Base-by-base conservation (phyloP, 2,329 filamentous ascomycete species). In the Cladosporium sp. region DNA sequence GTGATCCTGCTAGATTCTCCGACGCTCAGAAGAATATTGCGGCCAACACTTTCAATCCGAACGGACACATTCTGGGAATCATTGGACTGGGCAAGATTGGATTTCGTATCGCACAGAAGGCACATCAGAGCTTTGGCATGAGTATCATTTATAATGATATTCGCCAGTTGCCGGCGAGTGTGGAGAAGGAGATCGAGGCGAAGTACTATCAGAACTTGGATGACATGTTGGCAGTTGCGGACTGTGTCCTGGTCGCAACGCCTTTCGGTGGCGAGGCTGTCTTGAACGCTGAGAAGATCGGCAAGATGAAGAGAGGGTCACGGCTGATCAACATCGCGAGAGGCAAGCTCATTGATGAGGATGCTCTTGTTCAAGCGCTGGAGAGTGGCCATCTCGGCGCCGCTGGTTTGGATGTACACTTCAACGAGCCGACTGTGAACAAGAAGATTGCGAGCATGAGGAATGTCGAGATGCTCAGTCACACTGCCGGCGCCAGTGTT, bases 251-350 rank as follows among this genome's bases (percentile, higher is more conserved):
- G 0, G 68, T 88, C 2, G 83, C 82, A 54, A 79, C 81, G 3
- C 83, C 84, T 0, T 77, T 78, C 52, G 72, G 72, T 0, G 67
- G 73, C 43, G 66, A 70, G 1, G 69, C 72, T 1, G 57, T 86
- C 3, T 73, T 87, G 45, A 73, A 74, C 3, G 61, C 63, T 0
- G 63, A 70, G 7, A 69, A 75, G 18, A 70, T 88, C 9, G 57
- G 57, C 0, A 68, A 69, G 47, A 78, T 85, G 61, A 80, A 78
- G 57, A 68, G 58, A 1, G 82, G 82, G 0, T 70, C 75, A 2
- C 69, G 83, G 0, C 74, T 88, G 38, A 80, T 88, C 29, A 88
- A 87, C 59, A 77, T 87, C 24, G 83, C 84, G 6, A 70, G 84
- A 8, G 84, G 84, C 0, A 77, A 75, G 24, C 70, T 88, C 3